phyloP scores from a whole-genome alignment of 352 stramenopile species.

The Phytophthora megakarya region DNA sequence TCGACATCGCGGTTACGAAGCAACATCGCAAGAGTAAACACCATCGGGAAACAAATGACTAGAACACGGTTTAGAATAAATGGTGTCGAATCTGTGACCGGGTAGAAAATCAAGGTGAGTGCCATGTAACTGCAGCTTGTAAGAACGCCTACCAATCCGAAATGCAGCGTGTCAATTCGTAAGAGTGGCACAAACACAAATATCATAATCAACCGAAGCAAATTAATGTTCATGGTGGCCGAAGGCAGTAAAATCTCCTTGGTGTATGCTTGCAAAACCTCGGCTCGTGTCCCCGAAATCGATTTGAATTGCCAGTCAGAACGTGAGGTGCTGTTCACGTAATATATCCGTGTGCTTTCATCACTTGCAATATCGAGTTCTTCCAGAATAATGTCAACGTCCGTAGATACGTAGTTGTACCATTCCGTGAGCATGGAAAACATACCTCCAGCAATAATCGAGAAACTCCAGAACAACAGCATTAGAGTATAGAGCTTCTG shows the following conservation, averaged over 20 bases:
- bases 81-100: slow-evolving; percentile 52
- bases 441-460: slow-evolving; percentile 75
- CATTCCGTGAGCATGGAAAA: slow-evolving; percentile 86
- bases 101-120: slow-evolving; percentile 71
- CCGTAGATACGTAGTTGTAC: slow-evolving; percentile 75
- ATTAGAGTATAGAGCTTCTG: slow-evolving; percentile 76
- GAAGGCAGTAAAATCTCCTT: slow-evolving; percentile 65
- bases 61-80: slow-evolving; percentile 76
- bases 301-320: slow-evolving; percentile 62
- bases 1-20: slow-evolving; percentile 77
- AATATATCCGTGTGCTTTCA: slow-evolving; percentile 42
- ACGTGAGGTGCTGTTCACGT: slow-evolving; percentile 61
- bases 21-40: slow-evolving; percentile 72
- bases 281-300: slow-evolving; percentile 51
- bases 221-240: slow-evolving; percentile 82
- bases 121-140: slow-evolving; percentile 67
- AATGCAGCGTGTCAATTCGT: slow-evolving; percentile 78
- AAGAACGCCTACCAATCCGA: slow-evolving; percentile 54
- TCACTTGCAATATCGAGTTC: slow-evolving; percentile 48
- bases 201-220: slow-evolving; percentile 77
- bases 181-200: slow-evolving; percentile 78
- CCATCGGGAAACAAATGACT: slow-evolving; percentile 71
- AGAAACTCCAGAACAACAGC: slow-evolving; percentile 73
- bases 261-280: slow-evolving; percentile 71
- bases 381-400: slow-evolving; percentile 69